Conservation (phyloP, 306 rosid genomes). For the Lathyrus sativus region DNA sequence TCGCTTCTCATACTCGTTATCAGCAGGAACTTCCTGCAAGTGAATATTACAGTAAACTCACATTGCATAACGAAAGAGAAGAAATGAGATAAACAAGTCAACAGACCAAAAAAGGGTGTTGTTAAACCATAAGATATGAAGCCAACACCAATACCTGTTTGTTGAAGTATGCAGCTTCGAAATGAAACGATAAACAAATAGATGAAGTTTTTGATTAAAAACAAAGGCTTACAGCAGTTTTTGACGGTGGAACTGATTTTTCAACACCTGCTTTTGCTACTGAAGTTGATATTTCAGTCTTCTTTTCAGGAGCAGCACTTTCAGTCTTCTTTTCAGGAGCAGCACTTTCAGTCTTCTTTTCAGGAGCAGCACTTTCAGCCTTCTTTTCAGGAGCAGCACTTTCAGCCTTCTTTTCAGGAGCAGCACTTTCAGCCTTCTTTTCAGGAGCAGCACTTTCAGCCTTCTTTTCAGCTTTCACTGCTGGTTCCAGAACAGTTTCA, state of each 20-base stretch:
- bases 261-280: conserved; percentile 49
- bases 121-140: conserved; percentile 4
- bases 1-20: conserved; percentile 94
- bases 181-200: background rate
- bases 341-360: conserved; percentile 29
- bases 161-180: background rate
- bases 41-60: conserved; percentile 16
- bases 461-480: conserved; percentile 39
- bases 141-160: background rate
- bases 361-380: conserved; percentile 39
- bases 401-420: conserved; percentile 36
- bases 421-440: conserved; percentile 43
- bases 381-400: conserved; percentile 47
- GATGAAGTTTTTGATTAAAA: background rate
- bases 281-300: conserved; percentile 44
- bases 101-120: background rate
- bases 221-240: conserved; percentile 56
- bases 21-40: conserved; percentile 73
- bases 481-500: conserved; percentile 47
- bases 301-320: conserved; percentile 46
- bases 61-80: no score
- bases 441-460: conserved; percentile 43
- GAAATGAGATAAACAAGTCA: background rate
- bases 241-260: conserved; percentile 51
- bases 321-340: conserved; percentile 54